Evolutionary conservation across 805 yeast genomes (phyloP).

Genomic region (Kuraishia molischiana): DNA sequence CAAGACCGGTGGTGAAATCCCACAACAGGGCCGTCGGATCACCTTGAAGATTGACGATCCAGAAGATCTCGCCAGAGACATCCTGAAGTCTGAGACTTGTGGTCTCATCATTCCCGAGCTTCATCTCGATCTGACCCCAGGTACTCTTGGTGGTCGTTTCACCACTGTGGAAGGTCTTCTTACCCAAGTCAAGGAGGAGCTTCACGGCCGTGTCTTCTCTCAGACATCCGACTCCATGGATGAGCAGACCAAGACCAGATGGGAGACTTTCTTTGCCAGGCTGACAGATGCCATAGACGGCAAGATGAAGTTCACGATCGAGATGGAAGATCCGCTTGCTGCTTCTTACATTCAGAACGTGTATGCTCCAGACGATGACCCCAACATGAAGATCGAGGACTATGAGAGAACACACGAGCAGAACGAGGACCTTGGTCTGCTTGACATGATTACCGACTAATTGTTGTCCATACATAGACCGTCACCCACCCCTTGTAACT

Average conservation of each 20-base stretch:
- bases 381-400: constrained; percentile 88
- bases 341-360: constrained; percentile 94
- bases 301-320: constrained; percentile 68
- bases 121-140: constrained; percentile 83
- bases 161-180: constrained; percentile 94
- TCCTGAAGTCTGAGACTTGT: constrained; percentile 91
- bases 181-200: constrained; percentile 82
- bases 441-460: constrained; percentile 26
- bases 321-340: constrained; percentile 92
- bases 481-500: not conserved
- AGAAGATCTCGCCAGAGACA: constrained; percentile 90
- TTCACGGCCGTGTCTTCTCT: constrained; percentile 73
- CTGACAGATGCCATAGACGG: constrained; percentile 78
- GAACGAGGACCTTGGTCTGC: constrained; percentile 85
- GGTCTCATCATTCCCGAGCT: constrained; percentile 80
- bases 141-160: constrained; percentile 96
- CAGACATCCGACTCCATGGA: constrained; percentile 92
- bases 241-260: constrained; percentile 59
- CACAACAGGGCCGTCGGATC: constrained; percentile 71
- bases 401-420: constrained; percentile 83
- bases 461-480: no score
- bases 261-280: constrained; percentile 70
- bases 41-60: constrained; percentile 73
- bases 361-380: constrained; percentile 98
- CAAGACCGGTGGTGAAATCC: constrained; percentile 96